phyloP scores from a whole-genome alignment of 2,329 filamentous ascomycete species.

The Cladophialophora immunda region DNA sequence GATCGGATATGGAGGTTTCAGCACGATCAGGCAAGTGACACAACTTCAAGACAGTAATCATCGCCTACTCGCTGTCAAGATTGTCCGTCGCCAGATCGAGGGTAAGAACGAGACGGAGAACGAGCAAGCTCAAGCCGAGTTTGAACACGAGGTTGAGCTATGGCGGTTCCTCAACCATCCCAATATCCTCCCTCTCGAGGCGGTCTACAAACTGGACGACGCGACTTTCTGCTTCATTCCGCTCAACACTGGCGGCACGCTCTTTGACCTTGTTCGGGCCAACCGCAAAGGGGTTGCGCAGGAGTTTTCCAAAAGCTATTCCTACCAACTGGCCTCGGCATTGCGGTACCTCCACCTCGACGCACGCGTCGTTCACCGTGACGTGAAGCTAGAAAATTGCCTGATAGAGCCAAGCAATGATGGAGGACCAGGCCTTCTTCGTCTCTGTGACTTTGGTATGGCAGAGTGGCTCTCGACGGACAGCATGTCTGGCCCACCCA shows the following conservation, averaged over 20 bases:
- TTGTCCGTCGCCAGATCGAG: slow-evolving; percentile 67
- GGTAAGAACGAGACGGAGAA: slow-evolving; percentile 68
- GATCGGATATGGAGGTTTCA: slow-evolving; percentile 72
- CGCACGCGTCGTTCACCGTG: slow-evolving; percentile 70
- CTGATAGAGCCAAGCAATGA: slow-evolving; percentile 64
- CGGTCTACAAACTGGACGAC: slow-evolving; percentile 72
- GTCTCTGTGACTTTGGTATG: slow-evolving; percentile 75
- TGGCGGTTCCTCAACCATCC: slow-evolving; percentile 72
- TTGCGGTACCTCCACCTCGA: slow-evolving; percentile 74
- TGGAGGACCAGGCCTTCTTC: slow-evolving; percentile 62
- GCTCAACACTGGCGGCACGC: slow-evolving; percentile 69
- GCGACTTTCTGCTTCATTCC: slow-evolving; percentile 75
- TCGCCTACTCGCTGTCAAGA: slow-evolving; percentile 69
- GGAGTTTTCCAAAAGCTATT: slow-evolving; percentile 65
- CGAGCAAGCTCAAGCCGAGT: slow-evolving; percentile 71
- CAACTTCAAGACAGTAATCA: slow-evolving; percentile 65
- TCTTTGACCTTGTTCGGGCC: slow-evolving; percentile 69
- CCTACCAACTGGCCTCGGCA: slow-evolving; percentile 70
- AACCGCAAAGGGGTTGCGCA: slow-evolving; percentile 62
- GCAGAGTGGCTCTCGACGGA: slow-evolving; percentile 71
- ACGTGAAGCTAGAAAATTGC: slow-evolving; percentile 75
- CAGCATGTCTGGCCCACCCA: slow-evolving; percentile 56
- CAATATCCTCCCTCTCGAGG: slow-evolving; percentile 68
- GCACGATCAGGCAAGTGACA: slow-evolving; percentile 71
- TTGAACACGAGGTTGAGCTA: slow-evolving; percentile 73